Evolutionary conservation across 768 basidiomycete genomes (phyloP).

Genomic region (Panellus pusillus): DNA sequence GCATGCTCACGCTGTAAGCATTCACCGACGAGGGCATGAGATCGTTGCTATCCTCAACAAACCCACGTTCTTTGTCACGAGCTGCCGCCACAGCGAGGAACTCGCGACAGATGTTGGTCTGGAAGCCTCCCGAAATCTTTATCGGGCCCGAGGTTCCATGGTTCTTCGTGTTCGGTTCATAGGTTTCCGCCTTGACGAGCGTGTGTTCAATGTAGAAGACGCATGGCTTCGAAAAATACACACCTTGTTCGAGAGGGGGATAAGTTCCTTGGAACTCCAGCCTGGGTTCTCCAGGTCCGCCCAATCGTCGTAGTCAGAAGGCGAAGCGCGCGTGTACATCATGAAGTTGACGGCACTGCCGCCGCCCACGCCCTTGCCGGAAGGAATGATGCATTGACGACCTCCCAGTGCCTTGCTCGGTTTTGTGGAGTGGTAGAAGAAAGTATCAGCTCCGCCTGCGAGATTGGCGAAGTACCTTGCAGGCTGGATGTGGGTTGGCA

Average conservation of each 20-base stretch:
- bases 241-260: constrained; percentile 62
- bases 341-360: constrained; percentile 62
- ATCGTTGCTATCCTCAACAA: constrained; percentile 48
- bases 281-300: constrained; percentile 52
- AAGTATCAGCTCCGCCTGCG: constrained; percentile 35
- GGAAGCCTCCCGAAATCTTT: constrained; percentile 43
- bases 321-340: constrained; percentile 58
- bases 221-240: background rate
- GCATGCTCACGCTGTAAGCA: constrained; percentile 47
- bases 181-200: constrained; percentile 40
- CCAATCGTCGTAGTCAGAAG: constrained; percentile 71
- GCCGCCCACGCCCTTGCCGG: constrained; percentile 58
- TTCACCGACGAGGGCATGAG: constrained; percentile 38
- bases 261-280: constrained; percentile 58
- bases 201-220: background rate
- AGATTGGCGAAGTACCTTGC: constrained; percentile 49
- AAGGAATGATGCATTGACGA: constrained; percentile 43
- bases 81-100: constrained; percentile 45
- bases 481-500: constrained; percentile 52
- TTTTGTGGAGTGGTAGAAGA: constrained; percentile 47
- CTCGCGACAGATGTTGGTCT: constrained; percentile 43
- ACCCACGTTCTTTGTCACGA: constrained; percentile 49
- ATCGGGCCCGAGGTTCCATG: constrained; percentile 55
- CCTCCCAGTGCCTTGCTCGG: constrained; percentile 41
- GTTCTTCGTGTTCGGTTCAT: constrained; percentile 29